These are phyloP conservation scores for Hylodesmum podocarpum DNA, from an alignment of 306 rosid species.

Conservation along the genomic window DNA sequence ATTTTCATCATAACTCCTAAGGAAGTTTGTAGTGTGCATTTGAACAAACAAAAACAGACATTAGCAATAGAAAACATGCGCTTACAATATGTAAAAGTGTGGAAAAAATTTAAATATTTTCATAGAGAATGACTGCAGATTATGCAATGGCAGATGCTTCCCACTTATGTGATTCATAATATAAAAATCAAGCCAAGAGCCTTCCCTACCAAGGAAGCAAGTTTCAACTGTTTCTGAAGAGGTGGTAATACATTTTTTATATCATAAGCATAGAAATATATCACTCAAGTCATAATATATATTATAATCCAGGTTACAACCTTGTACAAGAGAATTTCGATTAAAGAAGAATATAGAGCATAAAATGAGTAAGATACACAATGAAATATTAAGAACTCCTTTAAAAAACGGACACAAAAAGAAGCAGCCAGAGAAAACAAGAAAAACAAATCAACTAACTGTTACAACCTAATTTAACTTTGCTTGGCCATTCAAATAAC, in stretches of 20 bases:
- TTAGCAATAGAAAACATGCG: background rate
- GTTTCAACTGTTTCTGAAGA: slow-evolving; percentile 3
- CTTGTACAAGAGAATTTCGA: background rate
- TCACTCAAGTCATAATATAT: background rate
- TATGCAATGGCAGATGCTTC: background rate
- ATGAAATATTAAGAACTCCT: background rate
- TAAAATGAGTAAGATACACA: background rate
- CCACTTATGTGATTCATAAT: background rate
- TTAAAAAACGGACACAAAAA: background rate
- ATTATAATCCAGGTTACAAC: background rate
- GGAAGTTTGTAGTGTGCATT: background rate
- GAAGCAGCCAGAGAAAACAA: background rate
- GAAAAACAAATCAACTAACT: background rate
- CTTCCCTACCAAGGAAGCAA: background rate
- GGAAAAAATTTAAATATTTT: background rate
- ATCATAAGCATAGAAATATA: background rate
- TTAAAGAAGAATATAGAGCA: background rate
- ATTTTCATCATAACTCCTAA: background rate
- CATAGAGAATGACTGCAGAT: background rate
- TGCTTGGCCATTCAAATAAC: background rate
- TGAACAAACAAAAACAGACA: background rate
- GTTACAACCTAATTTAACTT: background rate
- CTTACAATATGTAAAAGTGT: background rate
- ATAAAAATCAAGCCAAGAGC: background rate
- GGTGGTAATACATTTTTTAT: background rate